These are phyloP conservation scores for Claviceps lovelessii DNA, from an alignment of 2,329 filamentous ascomycete species.

Conservation along the genomic window DNA sequence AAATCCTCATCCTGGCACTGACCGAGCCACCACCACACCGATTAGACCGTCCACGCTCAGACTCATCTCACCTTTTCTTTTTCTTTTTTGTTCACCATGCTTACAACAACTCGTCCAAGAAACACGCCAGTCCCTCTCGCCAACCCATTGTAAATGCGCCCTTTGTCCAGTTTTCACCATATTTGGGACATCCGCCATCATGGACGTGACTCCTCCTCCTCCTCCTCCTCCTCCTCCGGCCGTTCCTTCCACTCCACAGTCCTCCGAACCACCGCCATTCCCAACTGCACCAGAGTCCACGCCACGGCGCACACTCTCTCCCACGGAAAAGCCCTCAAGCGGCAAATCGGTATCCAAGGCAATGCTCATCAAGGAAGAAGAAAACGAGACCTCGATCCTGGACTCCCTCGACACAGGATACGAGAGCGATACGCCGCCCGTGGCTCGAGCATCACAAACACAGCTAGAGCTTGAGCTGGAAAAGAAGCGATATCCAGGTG, in stretches of 20 bases:
- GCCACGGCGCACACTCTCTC: not conserved
- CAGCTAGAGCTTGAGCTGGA: conserved; percentile 27
- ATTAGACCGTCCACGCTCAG: not conserved
- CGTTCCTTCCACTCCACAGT: not conserved
- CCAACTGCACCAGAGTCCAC: not conserved
- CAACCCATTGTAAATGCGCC: not conserved
- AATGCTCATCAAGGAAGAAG: conserved; percentile 2
- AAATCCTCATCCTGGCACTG: not conserved
- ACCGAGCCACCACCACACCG: not conserved
- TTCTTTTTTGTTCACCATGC: not conserved
- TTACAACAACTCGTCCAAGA: not conserved
- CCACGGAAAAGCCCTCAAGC: not conserved
- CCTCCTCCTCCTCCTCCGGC: not conserved
- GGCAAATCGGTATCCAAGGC: not conserved
- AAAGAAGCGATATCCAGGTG: conserved; percentile 26
- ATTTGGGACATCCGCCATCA: not conserved
- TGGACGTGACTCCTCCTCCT: not conserved
- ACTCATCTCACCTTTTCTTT: not conserved
- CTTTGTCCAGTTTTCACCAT: not conserved
- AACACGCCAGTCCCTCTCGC: not conserved
- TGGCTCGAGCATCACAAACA: not conserved
- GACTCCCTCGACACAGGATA: conserved; percentile 5
- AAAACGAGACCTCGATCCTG: not conserved
- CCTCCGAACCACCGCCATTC: not conserved
- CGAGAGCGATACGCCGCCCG: conserved; percentile 1